Conservation (phyloP, 1,139 yeast genomes). For the Debaryomyces udenii region DNA sequence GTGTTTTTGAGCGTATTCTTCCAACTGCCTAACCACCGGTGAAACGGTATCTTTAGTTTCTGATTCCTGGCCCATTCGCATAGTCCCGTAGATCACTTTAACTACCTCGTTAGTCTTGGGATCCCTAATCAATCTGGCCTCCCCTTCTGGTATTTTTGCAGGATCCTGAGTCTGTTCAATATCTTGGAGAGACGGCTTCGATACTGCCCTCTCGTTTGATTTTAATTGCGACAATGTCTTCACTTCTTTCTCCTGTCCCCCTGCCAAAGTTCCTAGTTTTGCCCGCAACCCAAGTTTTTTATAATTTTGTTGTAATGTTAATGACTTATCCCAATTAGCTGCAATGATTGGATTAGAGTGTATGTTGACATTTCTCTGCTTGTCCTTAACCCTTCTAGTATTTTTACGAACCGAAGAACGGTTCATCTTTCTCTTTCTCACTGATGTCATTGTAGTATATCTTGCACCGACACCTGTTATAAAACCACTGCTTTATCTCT, state of each 20-base stretch:
- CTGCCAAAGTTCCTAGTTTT: conserved; percentile 65
- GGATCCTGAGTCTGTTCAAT: conserved; percentile 53
- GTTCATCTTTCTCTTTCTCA: conserved; percentile 84
- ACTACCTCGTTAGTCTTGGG: conserved; percentile 67
- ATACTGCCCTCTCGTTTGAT: conserved; percentile 25
- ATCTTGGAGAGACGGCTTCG: conserved; percentile 37
- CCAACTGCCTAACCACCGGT: conserved; percentile 68
- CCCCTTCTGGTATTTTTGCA: conserved; percentile 69
- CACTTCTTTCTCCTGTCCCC: conserved; percentile 63
- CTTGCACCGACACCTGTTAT: background rate
- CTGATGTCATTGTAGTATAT: conserved; percentile 61
- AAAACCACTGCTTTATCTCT: no score
- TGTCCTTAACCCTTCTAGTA: conserved; percentile 70
- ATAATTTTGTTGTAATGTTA: conserved; percentile 84
- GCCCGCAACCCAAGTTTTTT: conserved; percentile 74
- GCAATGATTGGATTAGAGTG: conserved; percentile 80
- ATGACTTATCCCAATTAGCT: conserved; percentile 83
- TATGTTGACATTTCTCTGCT: conserved; percentile 63
- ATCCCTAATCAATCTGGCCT: conserved; percentile 79
- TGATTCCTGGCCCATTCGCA: conserved; percentile 26
- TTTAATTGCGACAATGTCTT: conserved; percentile 38
- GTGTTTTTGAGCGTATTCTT: conserved; percentile 59
- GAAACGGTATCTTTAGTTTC: conserved; percentile 31
- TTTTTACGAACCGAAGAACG: conserved; percentile 69
- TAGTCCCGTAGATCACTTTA: conserved; percentile 71